Percentiles rank a stretch among this genome's conserved stretches.
Conservation (phyloP, 805 yeast species). For the Wickerhamomyces kurtzmanii region DNA sequence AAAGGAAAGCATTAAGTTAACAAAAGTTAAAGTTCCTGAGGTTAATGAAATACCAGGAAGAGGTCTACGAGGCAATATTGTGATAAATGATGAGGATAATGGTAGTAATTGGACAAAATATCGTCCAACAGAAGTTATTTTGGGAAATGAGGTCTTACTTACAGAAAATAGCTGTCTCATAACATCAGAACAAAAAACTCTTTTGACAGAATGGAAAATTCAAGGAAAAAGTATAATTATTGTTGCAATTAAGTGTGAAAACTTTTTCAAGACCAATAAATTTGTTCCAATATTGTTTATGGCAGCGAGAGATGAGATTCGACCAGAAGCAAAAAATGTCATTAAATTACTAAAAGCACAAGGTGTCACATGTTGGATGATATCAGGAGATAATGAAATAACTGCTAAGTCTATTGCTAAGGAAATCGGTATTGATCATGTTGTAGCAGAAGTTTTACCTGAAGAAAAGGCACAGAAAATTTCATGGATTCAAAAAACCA, state of each 20-base stretch:
- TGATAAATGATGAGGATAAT: constrained; percentile 12
- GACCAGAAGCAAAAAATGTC: constrained; percentile 48
- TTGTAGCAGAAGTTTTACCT: constrained; percentile 66
- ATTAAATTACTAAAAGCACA: constrained; percentile 27
- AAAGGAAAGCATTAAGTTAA: constrained; percentile 7
- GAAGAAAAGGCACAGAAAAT: constrained; percentile 59
- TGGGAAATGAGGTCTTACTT: constrained; percentile 57
- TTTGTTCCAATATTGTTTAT: constrained; percentile 34
- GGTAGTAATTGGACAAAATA: constrained; percentile 21
- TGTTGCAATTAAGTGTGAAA: constrained; percentile 32
- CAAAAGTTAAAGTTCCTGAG: constrained; percentile 30
- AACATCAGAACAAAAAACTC: constrained; percentile 20
- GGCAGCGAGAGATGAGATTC: constrained; percentile 51
- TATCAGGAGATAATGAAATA: constrained; percentile 60
- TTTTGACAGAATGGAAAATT: constrained; percentile 44
- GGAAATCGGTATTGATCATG: constrained; percentile 50
- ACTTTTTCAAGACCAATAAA: constrained; percentile 17
- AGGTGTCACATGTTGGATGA: constrained; percentile 59
- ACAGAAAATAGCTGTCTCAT: constrained; percentile 33
- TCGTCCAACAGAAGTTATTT: constrained; percentile 25
- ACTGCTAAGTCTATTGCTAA: constrained; percentile 63
- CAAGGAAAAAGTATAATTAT: constrained; percentile 56
- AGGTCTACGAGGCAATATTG: constrained; percentile 41
- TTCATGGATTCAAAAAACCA: constrained; percentile 39
- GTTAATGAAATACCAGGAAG: constrained; percentile 50